Evolutionary conservation across 345 rosid species (phyloP), one percentile per base, ranked within the genome.

Genomic region (Eucalyptus curtisii): DNA sequence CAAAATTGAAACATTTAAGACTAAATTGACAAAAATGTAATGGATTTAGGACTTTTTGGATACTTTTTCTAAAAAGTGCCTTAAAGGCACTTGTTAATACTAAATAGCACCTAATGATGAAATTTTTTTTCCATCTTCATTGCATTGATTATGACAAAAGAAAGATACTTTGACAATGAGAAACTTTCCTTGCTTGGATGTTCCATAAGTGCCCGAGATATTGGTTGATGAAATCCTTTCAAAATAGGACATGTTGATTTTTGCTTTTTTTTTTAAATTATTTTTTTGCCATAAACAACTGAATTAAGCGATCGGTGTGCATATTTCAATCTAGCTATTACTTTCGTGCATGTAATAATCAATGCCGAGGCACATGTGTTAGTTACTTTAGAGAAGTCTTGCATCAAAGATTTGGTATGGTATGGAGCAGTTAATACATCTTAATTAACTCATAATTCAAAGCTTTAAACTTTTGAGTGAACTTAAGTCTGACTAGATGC

Each of bases 1-100:
- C 0, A 2, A 52, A 52, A 52, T 19, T 52, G 5, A 1, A 52
- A 1, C 1, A 1, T 52, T 52, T 19, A 52, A 0, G 25, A 52
- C 2, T 52, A 52, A 52, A 52, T 52, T 19, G 1, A 52, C 24
- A 52, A 52, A 52, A 19, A 10, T 52, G 24, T 52, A 52, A 52
- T 52, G 1, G 5, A 10, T 52, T 52, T 3, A 52, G 57, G 0
- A 52, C 0, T 52, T 52, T 52, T 7, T 52, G 25, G 4, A 52
- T 52, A 52, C 1, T 52, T 52, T 52, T 52, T 9, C 0, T 19
- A 19, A 19, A 52, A 52, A 0, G 1, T 52, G 55, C 10, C 55
- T 52, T 52, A 7, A 50, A 52, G 24, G 24, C 47, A 37, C 14
- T 10, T 71, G 81, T 10, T 71, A 37, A 37, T n/a, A n/a, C n/a